These are phyloP conservation scores for Scheffersomyces lignosus DNA, from an alignment of 805 yeast species.

Conservation along the genomic window DNA sequence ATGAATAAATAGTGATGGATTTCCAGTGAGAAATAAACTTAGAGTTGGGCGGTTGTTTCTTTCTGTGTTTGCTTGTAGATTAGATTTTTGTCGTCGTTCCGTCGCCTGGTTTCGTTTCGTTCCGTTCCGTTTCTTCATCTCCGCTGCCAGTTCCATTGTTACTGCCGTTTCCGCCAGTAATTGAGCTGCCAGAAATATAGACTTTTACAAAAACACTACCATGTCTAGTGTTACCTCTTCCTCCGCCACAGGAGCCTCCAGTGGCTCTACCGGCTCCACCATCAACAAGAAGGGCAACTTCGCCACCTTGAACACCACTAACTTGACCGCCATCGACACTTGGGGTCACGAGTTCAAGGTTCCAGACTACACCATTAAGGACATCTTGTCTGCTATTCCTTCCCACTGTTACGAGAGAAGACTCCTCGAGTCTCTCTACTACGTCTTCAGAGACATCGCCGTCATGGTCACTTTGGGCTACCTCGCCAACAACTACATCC, in stretches of 20 bases:
- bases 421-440: slow-evolving; percentile 47
- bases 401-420: slow-evolving; percentile 60
- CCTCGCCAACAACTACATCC: slow-evolving; percentile 44
- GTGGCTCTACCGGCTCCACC: slow-evolving; percentile 5
- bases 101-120: no score
- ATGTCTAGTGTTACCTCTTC: slow-evolving; percentile 9
- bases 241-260: slow-evolving; percentile 5
- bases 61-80: no score
- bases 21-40: no score
- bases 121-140: no score
- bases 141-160: no score
- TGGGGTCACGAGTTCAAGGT: slow-evolving; percentile 55
- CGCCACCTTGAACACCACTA: slow-evolving; percentile 11
- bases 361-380: slow-evolving; percentile 63
- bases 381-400: slow-evolving; percentile 58
- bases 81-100: no score
- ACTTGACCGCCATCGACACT: slow-evolving; percentile 47
- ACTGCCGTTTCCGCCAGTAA: no score
- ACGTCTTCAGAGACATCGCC: slow-evolving; percentile 53
- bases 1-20: no score
- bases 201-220: no score
- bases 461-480: slow-evolving; percentile 44
- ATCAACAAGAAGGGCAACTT: slow-evolving; percentile 12
- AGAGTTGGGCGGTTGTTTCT: no score
- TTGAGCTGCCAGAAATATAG: no score